Evolutionary conservation across 1,284 basidiomycete genomes (phyloP).

Genomic region (Puccinia triticina): DNA sequence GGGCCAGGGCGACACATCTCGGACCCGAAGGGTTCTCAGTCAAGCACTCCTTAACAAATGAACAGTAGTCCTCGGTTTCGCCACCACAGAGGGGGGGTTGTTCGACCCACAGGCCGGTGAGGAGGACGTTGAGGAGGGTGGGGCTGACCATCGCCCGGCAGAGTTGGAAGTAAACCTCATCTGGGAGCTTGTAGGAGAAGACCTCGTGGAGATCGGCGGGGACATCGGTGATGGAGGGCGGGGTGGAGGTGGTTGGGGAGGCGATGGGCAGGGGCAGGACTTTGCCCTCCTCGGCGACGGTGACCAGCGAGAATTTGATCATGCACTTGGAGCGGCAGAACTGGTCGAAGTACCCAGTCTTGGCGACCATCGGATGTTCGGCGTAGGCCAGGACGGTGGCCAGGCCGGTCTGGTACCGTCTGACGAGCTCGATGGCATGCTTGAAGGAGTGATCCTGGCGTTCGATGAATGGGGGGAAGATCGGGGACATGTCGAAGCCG

Average conservation of each 20-base stretch:
- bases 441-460: conserved; percentile 76
- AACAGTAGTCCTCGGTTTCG: conserved; percentile 88
- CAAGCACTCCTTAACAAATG: conserved; percentile 92
- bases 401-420: conserved; percentile 57
- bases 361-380: conserved; percentile 75
- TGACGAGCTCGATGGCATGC: conserved; percentile 82
- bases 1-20: conserved; percentile 72
- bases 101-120: conserved; percentile 78
- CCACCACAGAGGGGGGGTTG: conserved; percentile 89
- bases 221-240: conserved; percentile 70
- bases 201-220: conserved; percentile 90
- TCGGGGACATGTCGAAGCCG: conserved; percentile 81
- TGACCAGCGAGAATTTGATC: conserved; percentile 87
- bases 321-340: conserved; percentile 88
- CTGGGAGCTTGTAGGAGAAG: conserved; percentile 90
- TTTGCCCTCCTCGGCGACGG: conserved; percentile 80
- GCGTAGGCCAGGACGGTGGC: conserved; percentile 48
- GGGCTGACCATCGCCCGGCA: conserved; percentile 87
- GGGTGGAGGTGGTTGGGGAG: conserved; percentile 64
- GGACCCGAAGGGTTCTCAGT: conserved; percentile 87
- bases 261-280: conserved; percentile 86
- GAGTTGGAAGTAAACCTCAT: conserved; percentile 94
- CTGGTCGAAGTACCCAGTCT: conserved; percentile 76
- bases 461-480: conserved; percentile 75
- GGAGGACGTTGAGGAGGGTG: conserved; percentile 86